A percentile compares a stretch with the other conserved stretches of the same genome.
These are phyloP conservation scores for Erysimum cheiranthoides DNA, from an alignment of 345 rosid genomes.

Conservation along the genomic window DNA sequence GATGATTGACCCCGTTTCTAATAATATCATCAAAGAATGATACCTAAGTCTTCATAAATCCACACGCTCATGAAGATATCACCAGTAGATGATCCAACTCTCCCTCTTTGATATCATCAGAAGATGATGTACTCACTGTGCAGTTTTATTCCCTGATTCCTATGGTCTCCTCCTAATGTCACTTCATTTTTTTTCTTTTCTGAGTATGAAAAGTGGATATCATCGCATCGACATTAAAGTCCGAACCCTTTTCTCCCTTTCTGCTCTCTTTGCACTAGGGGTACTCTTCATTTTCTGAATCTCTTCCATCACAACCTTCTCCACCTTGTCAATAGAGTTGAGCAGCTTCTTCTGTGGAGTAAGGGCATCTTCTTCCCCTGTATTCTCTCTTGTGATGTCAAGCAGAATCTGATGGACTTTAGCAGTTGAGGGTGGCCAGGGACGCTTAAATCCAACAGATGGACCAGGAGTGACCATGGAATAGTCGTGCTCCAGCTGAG, in stretches of 20 bases:
- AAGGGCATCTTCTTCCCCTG: conserved; percentile 55
- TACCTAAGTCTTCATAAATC: conserved; percentile 19
- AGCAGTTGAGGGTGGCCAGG: conserved; percentile 54
- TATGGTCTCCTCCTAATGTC: conserved; percentile 29
- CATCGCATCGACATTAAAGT: conserved; percentile 82
- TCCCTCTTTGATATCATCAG: conserved; percentile 40
- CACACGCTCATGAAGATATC: conserved; percentile 24
- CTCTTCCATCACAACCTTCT: conserved; percentile 82
- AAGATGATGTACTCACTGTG: conserved; percentile 48
- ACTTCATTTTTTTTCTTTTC: not conserved
- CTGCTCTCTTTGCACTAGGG: conserved; percentile 71
- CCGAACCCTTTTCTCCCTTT: conserved; percentile 67
- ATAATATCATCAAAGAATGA: conserved; percentile 42
- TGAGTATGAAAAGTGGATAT: conserved; percentile 12
- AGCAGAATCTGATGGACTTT: conserved; percentile 64
- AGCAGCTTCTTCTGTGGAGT: conserved; percentile 91
- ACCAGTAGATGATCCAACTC: conserved; percentile 42
- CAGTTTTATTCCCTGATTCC: conserved; percentile 31
- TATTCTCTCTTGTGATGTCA: conserved; percentile 51
- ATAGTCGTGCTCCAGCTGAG: conserved; percentile 52
- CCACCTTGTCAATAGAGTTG: conserved; percentile 78
- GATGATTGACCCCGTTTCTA: conserved; percentile 31
- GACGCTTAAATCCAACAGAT: conserved; percentile 46
- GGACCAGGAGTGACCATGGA: conserved; percentile 58
- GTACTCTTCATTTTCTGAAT: conserved; percentile 74